Percentiles rank a stretch among this genome's conserved stretches.
phyloP scores from a whole-genome alignment of 164 flowering plant species.

The Dillenia suffruticosa region DNA sequence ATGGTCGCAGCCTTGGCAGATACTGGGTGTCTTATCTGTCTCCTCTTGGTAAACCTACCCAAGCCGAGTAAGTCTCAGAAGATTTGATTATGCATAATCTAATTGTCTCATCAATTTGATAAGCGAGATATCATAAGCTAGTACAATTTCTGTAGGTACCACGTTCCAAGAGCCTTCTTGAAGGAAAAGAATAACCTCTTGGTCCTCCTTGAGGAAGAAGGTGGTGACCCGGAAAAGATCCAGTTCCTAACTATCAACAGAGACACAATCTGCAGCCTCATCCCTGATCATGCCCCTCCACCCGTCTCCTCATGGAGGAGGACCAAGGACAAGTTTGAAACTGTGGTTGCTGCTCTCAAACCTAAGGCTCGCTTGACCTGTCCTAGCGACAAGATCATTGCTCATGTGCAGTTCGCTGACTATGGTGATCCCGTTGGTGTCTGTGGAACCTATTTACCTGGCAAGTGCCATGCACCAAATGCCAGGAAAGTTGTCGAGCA shows the following conservation, averaged over 20 bases:
- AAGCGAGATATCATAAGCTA: too few relatives aligned
- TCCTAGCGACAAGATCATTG: slow-evolving; percentile 45
- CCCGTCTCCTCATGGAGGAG: slow-evolving; percentile 47
- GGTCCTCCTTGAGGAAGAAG: slow-evolving; percentile 75
- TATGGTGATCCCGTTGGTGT: slow-evolving; percentile 62
- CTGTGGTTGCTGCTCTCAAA: slow-evolving; percentile 25
- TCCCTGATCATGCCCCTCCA: slow-evolving; percentile 50
- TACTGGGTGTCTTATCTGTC: slow-evolving; percentile 66
- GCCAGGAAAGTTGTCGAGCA: slow-evolving; percentile 43
- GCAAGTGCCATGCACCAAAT: slow-evolving; percentile 44
- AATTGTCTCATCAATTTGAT: too few relatives aligned
- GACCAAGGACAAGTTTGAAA: slow-evolving; percentile 21
- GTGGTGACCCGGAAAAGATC: slow-evolving; percentile 41
- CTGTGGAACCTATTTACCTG: slow-evolving; percentile 47
- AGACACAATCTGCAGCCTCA: slow-evolving; percentile 63
- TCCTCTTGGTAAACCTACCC: slow-evolving; percentile 61
- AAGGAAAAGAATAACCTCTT: slow-evolving; percentile 66
- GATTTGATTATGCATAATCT: too few relatives aligned
- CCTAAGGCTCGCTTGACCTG: slow-evolving; percentile 47
- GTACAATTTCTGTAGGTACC: slow-evolving; percentile 44
- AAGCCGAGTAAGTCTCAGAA: slow-evolving; percentile 56
- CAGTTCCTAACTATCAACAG: slow-evolving; percentile 40
- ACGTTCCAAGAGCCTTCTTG: slow-evolving; percentile 69
- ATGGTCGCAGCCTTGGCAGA: slow-evolving; percentile 75
- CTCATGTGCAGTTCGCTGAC: slow-evolving; percentile 60